These are phyloP conservation scores for Picea sitchensis DNA, from an alignment of 75 land plant genomes.

Conservation along the genomic window DNA sequence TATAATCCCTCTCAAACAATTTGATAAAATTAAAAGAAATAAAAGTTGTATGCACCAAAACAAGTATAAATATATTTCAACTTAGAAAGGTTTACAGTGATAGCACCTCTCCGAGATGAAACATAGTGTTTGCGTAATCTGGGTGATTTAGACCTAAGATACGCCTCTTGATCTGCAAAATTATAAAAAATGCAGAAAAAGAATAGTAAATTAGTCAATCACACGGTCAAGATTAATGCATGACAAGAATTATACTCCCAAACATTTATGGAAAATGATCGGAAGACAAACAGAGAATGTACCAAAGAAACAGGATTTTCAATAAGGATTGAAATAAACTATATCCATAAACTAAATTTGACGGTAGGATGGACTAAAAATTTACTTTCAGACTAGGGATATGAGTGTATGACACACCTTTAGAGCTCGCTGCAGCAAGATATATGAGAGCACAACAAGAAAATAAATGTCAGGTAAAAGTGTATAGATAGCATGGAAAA, in stretches of 20 bases:
- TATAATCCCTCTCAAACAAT: neutral
- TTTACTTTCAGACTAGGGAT: too few species aligned
- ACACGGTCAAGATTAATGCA: neutral
- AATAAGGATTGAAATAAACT: neutral
- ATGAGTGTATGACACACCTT: slow-evolving; percentile 29
- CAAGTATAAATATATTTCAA: neutral
- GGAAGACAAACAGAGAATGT: neutral
- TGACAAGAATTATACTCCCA: neutral
- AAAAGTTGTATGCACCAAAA: neutral
- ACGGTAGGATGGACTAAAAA: too few species aligned
- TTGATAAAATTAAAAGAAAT: neutral
- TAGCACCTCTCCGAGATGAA: slow-evolving; percentile 80
- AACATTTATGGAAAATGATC: neutral
- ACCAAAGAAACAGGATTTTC: neutral
- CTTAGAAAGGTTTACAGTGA: neutral
- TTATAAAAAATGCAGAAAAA: neutral
- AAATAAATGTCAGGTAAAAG: neutral
- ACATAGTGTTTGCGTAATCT: slow-evolving; percentile 94
- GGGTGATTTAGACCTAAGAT: slow-evolving; percentile 68
- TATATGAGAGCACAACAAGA: neutral
- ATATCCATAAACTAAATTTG: too few species aligned
- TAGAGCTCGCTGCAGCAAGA: slow-evolving; percentile 44
- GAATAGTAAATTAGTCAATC: neutral
- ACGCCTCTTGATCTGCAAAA: slow-evolving; percentile 77
- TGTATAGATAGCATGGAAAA: neutral